phyloP scores from a whole-genome alignment of 352 stramenopile genomes.

The Pythium guiyangense region DNA sequence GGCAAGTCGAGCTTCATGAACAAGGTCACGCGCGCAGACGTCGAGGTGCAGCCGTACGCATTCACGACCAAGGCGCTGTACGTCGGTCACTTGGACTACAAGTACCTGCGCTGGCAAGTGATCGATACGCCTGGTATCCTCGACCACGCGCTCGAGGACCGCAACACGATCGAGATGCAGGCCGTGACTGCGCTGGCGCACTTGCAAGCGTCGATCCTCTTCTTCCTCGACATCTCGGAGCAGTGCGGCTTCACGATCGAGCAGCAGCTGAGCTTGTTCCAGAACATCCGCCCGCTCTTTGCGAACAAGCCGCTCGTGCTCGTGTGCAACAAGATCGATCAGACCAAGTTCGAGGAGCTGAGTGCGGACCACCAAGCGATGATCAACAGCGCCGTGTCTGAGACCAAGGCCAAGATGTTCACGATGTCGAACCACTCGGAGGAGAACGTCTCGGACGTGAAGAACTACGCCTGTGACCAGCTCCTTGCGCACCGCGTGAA shows the following conservation, averaged over 20 bases:
- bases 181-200: conserved; percentile 99
- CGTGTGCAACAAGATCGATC: conserved; percentile 99
- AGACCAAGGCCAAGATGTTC: conserved; percentile 92
- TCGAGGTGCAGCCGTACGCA: conserved; percentile 98
- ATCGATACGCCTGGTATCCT: conserved; percentile 99
- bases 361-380: conserved; percentile 64
- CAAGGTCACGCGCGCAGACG: conserved; percentile 99
- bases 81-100: conserved; percentile 99
- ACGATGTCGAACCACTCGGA: conserved; percentile 98
- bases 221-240: conserved; percentile 99
- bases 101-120: conserved; percentile 99
- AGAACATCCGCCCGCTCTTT: conserved; percentile 98
- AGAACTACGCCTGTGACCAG: conserved; percentile 95
- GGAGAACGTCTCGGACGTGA: conserved; percentile 95
- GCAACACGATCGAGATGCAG: conserved; percentile 99
- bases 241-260: conserved; percentile 99
- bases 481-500: conserved; percentile 93
- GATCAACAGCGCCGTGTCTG: conserved; percentile 71
- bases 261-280: conserved; percentile 96
- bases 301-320: conserved; percentile 99
- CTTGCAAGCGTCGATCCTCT: conserved; percentile 98
- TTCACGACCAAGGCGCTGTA: conserved; percentile 99
- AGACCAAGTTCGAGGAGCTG: conserved; percentile 92
- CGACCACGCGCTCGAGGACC: conserved; percentile 98
- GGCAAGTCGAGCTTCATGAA: conserved; percentile 99